These are phyloP conservation scores for Kokia cookei DNA, from an alignment of 441 rosid genomes.

Conservation along the genomic window DNA sequence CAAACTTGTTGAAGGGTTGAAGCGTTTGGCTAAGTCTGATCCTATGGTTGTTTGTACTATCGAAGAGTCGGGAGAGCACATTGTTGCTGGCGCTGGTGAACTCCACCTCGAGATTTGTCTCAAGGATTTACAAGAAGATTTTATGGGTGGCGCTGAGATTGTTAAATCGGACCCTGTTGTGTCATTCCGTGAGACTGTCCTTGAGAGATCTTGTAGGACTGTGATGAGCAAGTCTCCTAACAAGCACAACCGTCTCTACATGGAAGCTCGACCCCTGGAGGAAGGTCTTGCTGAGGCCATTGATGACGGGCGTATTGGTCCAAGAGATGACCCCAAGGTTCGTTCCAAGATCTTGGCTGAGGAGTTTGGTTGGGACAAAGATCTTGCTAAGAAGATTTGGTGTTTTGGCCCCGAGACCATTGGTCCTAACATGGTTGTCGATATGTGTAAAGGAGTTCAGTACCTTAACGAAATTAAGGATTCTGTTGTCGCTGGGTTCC, in stretches of 20 bases:
- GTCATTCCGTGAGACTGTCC: slow-evolving; percentile 13
- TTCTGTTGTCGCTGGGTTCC: neutral
- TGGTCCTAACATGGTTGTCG: slow-evolving; percentile 8
- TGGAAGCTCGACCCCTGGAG: neutral
- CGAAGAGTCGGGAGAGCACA: neutral
- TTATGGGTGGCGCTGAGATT: no score
- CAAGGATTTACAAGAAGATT: no score
- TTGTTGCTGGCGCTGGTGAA: no score
- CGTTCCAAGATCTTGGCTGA: slow-evolving; percentile 8
- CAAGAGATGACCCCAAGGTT: neutral
- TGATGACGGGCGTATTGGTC: slow-evolving; percentile 10
- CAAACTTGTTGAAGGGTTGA: slow-evolving; percentile 11
- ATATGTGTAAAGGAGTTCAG: slow-evolving; percentile 14
- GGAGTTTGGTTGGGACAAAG: slow-evolving; percentile 13
- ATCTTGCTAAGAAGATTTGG: slow-evolving; percentile 9
- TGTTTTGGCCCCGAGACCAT: neutral
- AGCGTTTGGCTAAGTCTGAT: slow-evolving; percentile 9
- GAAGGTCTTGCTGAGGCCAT: slow-evolving; percentile 15
- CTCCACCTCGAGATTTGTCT: no score
- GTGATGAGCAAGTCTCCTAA: slow-evolving; percentile 15
- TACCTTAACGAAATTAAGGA: slow-evolving; percentile 14
- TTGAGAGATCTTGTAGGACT: slow-evolving; percentile 5
- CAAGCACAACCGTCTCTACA: neutral
- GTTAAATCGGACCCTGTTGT: slow-evolving; percentile 3
- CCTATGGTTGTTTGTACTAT: slow-evolving; percentile 10